Evolutionary conservation across 2,329 filamentous ascomycete species (phyloP).

Genomic region (Nemania abortiva): DNA sequence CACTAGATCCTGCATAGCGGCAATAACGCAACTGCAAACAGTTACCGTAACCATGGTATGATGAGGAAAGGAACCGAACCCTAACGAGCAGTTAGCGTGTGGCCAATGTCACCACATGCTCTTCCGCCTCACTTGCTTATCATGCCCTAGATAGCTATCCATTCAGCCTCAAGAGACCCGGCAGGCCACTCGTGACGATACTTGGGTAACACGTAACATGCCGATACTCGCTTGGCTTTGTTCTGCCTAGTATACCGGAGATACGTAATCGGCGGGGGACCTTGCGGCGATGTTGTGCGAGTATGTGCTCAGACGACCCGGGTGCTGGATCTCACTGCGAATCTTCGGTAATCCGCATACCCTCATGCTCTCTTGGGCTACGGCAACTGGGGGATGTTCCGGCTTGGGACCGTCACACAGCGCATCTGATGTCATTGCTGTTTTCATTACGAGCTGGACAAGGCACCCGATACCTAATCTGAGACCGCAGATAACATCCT

Average conservation of each 20-base stretch:
- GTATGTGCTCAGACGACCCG: slow-evolving; percentile 9
- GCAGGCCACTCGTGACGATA: neutral
- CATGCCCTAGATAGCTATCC: neutral
- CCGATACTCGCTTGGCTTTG: slow-evolving; percentile 9
- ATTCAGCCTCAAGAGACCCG: neutral
- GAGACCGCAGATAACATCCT: neutral
- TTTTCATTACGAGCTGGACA: neutral
- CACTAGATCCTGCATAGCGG: slow-evolving; percentile 18
- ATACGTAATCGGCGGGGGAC: neutral
- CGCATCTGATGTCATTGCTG: neutral
- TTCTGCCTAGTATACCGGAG: neutral
- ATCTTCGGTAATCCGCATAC: slow-evolving; percentile 28
- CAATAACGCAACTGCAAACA: slow-evolving; percentile 24
- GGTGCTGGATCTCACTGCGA: slow-evolving; percentile 23
- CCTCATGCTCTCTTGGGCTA: neutral
- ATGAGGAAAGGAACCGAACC: neutral
- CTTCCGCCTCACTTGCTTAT: slow-evolving; percentile 25
- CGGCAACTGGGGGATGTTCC: neutral
- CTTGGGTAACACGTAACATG: slow-evolving; percentile 12
- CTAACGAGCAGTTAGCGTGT: slow-evolving; percentile 5
- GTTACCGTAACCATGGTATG: slow-evolving; percentile 17
- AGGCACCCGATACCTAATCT: neutral
- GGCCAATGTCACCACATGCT: slow-evolving; percentile 5
- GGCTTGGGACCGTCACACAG: neutral
- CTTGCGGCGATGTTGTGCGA: slow-evolving; percentile 23